A percentile compares a stretch with the other conserved stretches of the same genome.
These are phyloP conservation scores for Puccinia horiana DNA, from an alignment of 1,284 basidiomycete species.

Conservation along the genomic window DNA sequence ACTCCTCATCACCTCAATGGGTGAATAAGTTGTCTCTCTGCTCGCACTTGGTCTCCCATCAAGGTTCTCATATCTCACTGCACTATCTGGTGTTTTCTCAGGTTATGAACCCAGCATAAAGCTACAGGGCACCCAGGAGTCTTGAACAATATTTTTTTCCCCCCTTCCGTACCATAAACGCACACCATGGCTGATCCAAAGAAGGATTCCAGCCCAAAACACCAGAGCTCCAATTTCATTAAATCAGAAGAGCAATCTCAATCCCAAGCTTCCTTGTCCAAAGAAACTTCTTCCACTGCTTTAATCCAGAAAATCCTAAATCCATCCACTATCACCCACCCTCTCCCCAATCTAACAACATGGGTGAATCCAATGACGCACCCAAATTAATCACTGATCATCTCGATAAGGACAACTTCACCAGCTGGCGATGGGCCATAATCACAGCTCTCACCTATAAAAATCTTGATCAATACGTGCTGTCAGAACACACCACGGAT, in stretches of 20 bases:
- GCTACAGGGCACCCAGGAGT: neutral
- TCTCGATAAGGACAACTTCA: neutral
- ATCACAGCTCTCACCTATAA: neutral
- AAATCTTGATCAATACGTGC: neutral
- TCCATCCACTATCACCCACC: too few relatives aligned
- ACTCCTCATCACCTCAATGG: too few relatives aligned
- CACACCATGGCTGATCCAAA: neutral
- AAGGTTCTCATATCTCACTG: too few relatives aligned
- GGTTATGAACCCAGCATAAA: neutral
- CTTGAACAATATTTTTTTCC: neutral
- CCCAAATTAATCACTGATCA: neutral
- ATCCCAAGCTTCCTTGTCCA: too few relatives aligned
- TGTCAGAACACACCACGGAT: neutral
- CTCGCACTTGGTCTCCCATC: too few relatives aligned
- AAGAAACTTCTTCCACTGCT: too few relatives aligned
- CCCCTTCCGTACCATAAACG: neutral
- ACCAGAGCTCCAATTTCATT: neutral
- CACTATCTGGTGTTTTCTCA: too few relatives aligned
- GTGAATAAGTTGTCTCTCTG: too few relatives aligned
- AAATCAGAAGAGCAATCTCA: too few relatives aligned
- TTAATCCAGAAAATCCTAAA: too few relatives aligned
- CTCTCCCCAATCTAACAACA: too few relatives aligned
- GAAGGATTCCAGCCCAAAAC: neutral
- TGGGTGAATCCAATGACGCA: too few relatives aligned
- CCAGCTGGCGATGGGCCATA: neutral